phyloP scores from a whole-genome alignment of 2,329 filamentous ascomycete genomes.

The Stemphylium lycopersici region DNA sequence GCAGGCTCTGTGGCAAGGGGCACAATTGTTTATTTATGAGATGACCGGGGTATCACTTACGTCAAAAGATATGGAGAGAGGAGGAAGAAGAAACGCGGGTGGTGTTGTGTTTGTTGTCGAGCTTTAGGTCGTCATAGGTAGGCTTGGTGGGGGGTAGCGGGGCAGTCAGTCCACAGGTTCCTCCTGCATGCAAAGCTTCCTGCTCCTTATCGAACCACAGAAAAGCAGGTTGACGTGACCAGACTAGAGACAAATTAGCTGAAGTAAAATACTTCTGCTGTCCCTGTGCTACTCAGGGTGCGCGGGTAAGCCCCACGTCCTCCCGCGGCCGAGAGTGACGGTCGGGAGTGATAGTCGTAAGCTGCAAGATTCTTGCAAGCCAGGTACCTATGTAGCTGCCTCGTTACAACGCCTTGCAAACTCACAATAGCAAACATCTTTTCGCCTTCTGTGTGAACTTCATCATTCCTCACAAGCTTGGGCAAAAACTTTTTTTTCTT shows the following conservation, averaged over 20 bases:
- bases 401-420: neutral
- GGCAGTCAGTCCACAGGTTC: conserved; percentile 19
- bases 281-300: neutral
- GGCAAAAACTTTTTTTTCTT: too few relatives aligned
- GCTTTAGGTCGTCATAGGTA: conserved; percentile 29
- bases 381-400: neutral
- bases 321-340: conserved; percentile 34
- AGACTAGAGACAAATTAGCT: conserved; percentile 13
- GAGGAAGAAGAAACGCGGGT: conserved; percentile 14
- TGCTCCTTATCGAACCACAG: conserved; percentile 31
- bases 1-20: neutral
- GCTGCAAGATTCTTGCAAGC: conserved; percentile 1
- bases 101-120: conserved; percentile 28
- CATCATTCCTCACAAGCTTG: neutral
- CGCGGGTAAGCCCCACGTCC: conserved; percentile 10
- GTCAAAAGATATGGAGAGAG: conserved; percentile 19
- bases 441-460: neutral
- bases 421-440: neutral
- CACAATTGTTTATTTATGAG: conserved; percentile 7
- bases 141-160: conserved; percentile 28
- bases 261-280: conserved; percentile 13
- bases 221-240: conserved; percentile 28
- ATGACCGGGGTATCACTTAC: conserved; percentile 23
- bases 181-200: conserved; percentile 16
- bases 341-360: neutral